Evolutionary conservation across 139 green algal species (phyloP).

Genomic region (Coccomyxa sp.): DNA sequence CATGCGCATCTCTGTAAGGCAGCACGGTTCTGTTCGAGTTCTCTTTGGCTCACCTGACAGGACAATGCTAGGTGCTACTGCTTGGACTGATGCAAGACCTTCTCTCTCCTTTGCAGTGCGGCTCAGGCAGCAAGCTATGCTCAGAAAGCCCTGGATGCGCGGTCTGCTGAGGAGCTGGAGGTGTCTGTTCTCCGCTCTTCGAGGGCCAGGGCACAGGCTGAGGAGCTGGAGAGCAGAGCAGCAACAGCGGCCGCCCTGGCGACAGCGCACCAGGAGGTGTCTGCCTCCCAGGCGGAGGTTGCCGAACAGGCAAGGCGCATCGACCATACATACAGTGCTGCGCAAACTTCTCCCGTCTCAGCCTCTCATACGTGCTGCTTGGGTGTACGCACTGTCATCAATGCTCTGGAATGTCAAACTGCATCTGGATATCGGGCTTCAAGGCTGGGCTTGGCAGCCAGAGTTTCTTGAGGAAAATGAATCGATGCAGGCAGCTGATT

Average conservation of each 20-base stretch:
- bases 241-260: neutral
- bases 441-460: too few species aligned
- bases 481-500: too few species aligned
- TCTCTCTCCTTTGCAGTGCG: neutral
- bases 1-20: neutral
- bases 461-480: too few species aligned
- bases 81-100: neutral
- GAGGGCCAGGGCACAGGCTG: neutral
- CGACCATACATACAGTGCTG: too few species aligned
- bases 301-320: neutral
- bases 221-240: neutral
- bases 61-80: neutral
- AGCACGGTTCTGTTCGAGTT: neutral
- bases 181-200: neutral
- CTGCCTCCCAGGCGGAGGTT: neutral
- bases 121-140: neutral
- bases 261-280: neutral
- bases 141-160: neutral
- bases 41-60: neutral
- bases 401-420: too few species aligned
- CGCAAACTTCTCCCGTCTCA: too few species aligned
- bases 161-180: neutral
- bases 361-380: too few species aligned
- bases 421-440: too few species aligned
- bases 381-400: too few species aligned